These are phyloP conservation scores for Colletotrichum liriopes DNA, from an alignment of 2,329 filamentous ascomycete genomes.

Conservation along the genomic window DNA sequence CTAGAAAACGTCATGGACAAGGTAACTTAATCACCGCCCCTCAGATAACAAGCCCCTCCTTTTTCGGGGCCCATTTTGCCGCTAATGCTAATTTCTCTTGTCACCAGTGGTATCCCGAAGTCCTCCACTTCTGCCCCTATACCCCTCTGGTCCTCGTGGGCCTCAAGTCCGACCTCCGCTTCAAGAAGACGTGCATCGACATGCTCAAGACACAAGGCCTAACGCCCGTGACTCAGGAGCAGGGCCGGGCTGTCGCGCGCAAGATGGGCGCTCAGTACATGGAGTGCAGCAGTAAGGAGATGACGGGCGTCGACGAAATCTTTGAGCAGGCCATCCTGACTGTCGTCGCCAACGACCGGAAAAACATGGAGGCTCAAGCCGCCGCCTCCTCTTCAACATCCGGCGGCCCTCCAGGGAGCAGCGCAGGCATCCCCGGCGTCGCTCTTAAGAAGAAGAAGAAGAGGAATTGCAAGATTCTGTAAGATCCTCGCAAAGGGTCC, in stretches of 20 bases:
- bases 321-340: constrained; percentile 94
- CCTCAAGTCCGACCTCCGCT: constrained; percentile 95
- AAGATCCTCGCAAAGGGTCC: constrained; percentile 51
- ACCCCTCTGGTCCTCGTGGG: constrained; percentile 96
- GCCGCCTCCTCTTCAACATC: constrained; percentile 53
- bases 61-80: constrained; percentile 8
- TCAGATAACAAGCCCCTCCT: constrained; percentile 24
- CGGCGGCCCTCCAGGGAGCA: constrained; percentile 52
- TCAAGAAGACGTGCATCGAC: constrained; percentile 97
- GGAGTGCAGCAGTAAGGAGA: constrained; percentile 99
- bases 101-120: constrained; percentile 95
- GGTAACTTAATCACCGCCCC: constrained; percentile 67
- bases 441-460: constrained; percentile 84
- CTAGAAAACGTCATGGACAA: constrained; percentile 99
- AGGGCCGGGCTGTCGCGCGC: constrained; percentile 88
- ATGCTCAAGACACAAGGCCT: constrained; percentile 98
- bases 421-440: constrained; percentile 58
- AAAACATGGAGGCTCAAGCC: constrained; percentile 70
- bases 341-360: constrained; percentile 85
- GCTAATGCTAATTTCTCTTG: constrained; percentile 49
- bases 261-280: constrained; percentile 97
- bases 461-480: constrained; percentile 86
- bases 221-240: constrained; percentile 92
- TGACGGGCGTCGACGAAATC: constrained; percentile 95
- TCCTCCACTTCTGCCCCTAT: constrained; percentile 98